Percentiles rank a stretch among this genome's conserved stretches.
Conservation (phyloP, 805 yeast genomes). For the Saccharomycopsis guyanensis region DNA sequence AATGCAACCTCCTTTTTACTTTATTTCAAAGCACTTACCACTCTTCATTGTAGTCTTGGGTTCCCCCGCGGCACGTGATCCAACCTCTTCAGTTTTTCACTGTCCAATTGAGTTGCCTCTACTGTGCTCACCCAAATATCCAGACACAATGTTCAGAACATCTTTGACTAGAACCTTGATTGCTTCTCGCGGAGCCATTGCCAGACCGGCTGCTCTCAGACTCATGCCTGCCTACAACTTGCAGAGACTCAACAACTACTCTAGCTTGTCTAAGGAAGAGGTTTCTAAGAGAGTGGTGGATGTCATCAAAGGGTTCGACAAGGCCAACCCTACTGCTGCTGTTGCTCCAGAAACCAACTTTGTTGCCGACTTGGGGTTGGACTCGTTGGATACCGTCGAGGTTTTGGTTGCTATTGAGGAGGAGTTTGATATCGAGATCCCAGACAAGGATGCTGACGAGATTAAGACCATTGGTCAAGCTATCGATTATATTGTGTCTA, state of each 20-base stretch:
- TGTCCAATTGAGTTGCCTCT: not conserved
- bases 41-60: too few species aligned
- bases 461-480: slow-evolving; percentile 85
- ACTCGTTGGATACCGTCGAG: slow-evolving; percentile 66
- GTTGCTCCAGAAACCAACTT: slow-evolving; percentile 42
- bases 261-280: slow-evolving; percentile 19
- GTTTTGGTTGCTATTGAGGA: slow-evolving; percentile 68
- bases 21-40: too few species aligned
- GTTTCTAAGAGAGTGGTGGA: slow-evolving; percentile 45
- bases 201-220: not conserved
- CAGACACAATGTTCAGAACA: slow-evolving; percentile 18
- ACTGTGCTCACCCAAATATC: not conserved
- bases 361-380: slow-evolving; percentile 59
- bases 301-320: slow-evolving; percentile 56
- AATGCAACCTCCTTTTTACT: too few species aligned
- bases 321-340: slow-evolving; percentile 30
- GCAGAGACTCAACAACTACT: slow-evolving; percentile 8
- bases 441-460: slow-evolving; percentile 79
- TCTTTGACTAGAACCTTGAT: slow-evolving; percentile 6
- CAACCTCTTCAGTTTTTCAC: not conserved
- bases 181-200: slow-evolving; percentile 5
- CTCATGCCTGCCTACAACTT: not conserved
- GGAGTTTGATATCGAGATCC: slow-evolving; percentile 57
- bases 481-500: slow-evolving; percentile 62
- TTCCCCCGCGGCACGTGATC: not conserved